phyloP scores from a whole-genome alignment of 257 asterid species.

The Rauvolfia tetraphylla region DNA sequence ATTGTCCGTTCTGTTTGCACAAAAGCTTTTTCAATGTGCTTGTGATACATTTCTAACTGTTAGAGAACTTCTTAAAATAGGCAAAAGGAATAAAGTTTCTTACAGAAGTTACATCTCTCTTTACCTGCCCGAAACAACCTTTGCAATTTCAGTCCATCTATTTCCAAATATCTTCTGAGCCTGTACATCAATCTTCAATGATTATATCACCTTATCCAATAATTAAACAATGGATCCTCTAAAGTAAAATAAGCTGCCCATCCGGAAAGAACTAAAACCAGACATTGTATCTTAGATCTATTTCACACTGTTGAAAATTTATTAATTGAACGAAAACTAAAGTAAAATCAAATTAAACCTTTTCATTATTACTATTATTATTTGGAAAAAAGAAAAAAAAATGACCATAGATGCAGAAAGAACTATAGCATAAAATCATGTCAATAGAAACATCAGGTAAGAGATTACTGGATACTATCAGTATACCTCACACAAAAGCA shows the following conservation, averaged over 20 bases:
- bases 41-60: neutral
- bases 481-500: constrained; percentile 90
- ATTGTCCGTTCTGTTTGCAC: constrained; percentile 73
- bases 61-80: neutral
- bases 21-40: constrained; percentile 6
- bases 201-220: constrained; percentile 25
- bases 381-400: too few species aligned
- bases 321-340: neutral
- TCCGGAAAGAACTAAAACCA: constrained; percentile 2
- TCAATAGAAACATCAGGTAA: neutral
- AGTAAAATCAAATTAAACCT: neutral
- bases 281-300: constrained; percentile 8
- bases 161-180: constrained; percentile 97
- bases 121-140: constrained; percentile 99
- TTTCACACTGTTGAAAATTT: neutral
- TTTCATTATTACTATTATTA: neutral
- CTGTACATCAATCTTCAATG: constrained; percentile 39
- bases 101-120: neutral
- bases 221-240: neutral
- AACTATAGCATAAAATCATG: neutral
- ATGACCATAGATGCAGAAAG: neutral
- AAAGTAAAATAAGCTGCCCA: neutral
- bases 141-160: constrained; percentile 98
- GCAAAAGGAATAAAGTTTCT: neutral
- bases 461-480: constrained; percentile 18